phyloP scores from a whole-genome alignment of 768 basidiomycete species.

The Amanita subjunquillea region DNA sequence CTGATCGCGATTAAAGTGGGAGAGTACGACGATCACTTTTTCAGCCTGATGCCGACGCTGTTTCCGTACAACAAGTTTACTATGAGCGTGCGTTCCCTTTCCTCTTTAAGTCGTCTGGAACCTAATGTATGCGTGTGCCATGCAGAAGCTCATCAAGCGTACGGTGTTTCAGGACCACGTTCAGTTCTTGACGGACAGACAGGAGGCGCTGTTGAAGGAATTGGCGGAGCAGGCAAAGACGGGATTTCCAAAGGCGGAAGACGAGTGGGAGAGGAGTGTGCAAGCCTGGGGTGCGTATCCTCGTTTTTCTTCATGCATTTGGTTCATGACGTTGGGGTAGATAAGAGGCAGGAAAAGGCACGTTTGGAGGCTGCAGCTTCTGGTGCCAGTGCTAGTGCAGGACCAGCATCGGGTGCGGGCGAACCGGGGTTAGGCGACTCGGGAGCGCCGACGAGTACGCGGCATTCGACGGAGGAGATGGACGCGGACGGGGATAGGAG shows the following conservation, averaged over 20 bases:
- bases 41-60: constrained; percentile 74
- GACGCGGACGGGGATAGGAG: constrained; percentile 24
- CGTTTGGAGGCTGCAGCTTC: constrained; percentile 22
- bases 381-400: constrained; percentile 13
- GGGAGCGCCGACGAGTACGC: constrained; percentile 18
- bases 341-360: constrained; percentile 48
- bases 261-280: constrained; percentile 70
- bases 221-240: constrained; percentile 52
- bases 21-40: constrained; percentile 90
- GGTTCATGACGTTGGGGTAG: constrained; percentile 15
- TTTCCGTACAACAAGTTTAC: constrained; percentile 96
- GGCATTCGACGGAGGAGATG: constrained; percentile 38
- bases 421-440: background rate
- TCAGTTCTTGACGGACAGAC: constrained; percentile 51
- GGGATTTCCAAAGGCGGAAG: constrained; percentile 57
- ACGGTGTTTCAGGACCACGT: constrained; percentile 75
- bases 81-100: constrained; percentile 53
- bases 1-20: constrained; percentile 71
- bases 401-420: constrained; percentile 7
- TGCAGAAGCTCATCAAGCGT: constrained; percentile 86
- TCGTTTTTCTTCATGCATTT: background rate
- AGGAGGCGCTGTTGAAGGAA: constrained; percentile 57
- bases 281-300: constrained; percentile 49
- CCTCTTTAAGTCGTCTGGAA: background rate
- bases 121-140: background rate